phyloP scores from a whole-genome alignment of 371 early-diverging fungal genomes.

The Mortierella sp. region DNA sequence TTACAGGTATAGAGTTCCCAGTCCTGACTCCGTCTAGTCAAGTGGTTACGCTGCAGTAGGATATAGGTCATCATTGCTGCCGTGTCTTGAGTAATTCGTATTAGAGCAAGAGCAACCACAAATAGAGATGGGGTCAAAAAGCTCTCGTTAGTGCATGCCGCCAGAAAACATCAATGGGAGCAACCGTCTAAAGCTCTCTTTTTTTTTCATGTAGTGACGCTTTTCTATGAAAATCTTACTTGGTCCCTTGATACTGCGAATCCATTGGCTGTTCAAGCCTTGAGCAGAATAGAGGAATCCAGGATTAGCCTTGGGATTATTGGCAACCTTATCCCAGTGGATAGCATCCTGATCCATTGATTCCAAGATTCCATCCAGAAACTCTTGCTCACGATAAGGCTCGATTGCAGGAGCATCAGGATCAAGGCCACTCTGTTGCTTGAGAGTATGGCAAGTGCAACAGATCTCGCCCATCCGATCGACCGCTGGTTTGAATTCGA shows the following conservation, averaged over 20 bases:
- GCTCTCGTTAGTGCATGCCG: too few relatives aligned
- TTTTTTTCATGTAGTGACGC: not conserved
- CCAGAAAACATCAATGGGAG: not conserved
- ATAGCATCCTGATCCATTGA: constrained; percentile 10
- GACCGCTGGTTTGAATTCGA: constrained; percentile 12
- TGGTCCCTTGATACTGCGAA: not conserved
- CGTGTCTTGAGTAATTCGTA: not conserved
- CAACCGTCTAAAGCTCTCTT: not conserved
- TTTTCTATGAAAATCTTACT: too few relatives aligned
- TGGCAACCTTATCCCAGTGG: constrained; percentile 33
- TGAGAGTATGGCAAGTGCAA: constrained; percentile 16
- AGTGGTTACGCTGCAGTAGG: constrained; percentile 28
- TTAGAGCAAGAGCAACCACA: not conserved
- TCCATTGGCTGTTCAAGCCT: constrained; percentile 23
- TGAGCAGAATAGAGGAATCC: constrained; percentile 15
- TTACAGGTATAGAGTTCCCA: constrained; percentile 36
- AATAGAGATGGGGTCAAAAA: not conserved
- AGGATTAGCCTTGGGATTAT: constrained; percentile 16
- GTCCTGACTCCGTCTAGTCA: constrained; percentile 22
- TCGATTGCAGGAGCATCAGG: not conserved
- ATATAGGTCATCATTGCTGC: constrained; percentile 22
- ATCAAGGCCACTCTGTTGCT: constrained; percentile 2
- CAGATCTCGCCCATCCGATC: constrained; percentile 23
- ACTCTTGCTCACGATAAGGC: constrained; percentile 4
- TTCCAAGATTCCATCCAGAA: not conserved